Percentiles rank a stretch among this genome's conserved stretches.
Evolutionary conservation across 2,329 filamentous ascomycete species (phyloP).

Genomic region (Phaeosphaeria sp.): DNA sequence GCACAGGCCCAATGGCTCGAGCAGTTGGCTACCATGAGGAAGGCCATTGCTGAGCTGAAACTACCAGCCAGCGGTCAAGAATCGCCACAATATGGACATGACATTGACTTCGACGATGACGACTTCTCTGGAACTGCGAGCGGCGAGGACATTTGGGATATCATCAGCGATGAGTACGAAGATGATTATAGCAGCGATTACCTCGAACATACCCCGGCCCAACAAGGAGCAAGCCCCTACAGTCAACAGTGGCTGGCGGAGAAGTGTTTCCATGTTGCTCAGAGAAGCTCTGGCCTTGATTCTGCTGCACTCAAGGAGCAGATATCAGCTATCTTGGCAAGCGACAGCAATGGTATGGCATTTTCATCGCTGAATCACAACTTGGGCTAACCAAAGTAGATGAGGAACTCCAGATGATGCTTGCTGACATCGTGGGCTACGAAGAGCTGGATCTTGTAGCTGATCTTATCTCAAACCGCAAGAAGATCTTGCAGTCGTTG

Average conservation of each 20-base stretch:
- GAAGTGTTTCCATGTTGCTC: constrained; percentile 72
- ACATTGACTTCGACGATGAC: constrained; percentile 71
- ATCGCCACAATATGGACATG: constrained; percentile 60
- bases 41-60: constrained; percentile 77
- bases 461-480: constrained; percentile 80
- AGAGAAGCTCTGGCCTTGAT: constrained; percentile 69
- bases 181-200: constrained; percentile 70
- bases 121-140: constrained; percentile 66
- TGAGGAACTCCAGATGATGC: constrained; percentile 86
- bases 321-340: constrained; percentile 74
- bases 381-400: constrained; percentile 52
- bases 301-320: constrained; percentile 77
- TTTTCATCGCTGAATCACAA: neutral
- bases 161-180: constrained; percentile 78
- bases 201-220: constrained; percentile 59
- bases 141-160: constrained; percentile 89
- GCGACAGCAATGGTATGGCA: constrained; percentile 59
- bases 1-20: constrained; percentile 77
- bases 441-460: constrained; percentile 93
- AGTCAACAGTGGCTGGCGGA: constrained; percentile 73
- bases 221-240: constrained; percentile 50
- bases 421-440: constrained; percentile 90
- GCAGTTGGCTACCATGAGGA: constrained; percentile 84
- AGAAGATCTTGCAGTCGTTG: constrained; percentile 61
- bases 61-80: constrained; percentile 57